A percentile compares a stretch with the other conserved stretches of the same genome.
Evolutionary conservation across 2,329 filamentous ascomycete species (phyloP).

Genomic region (Aspergillus pseudoterreus): DNA sequence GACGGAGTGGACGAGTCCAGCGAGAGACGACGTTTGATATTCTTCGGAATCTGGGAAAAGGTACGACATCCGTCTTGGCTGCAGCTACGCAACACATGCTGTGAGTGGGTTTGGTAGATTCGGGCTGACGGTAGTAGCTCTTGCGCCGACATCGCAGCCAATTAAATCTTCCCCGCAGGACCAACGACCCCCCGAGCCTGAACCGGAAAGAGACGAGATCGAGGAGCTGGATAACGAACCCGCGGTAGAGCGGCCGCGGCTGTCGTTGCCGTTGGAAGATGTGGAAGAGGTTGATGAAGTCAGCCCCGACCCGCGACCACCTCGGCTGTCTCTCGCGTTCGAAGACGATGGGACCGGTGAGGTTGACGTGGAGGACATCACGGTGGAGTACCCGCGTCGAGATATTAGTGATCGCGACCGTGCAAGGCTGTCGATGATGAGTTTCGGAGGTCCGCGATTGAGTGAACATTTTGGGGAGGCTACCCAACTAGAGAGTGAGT

Average conservation of each 20-base stretch:
- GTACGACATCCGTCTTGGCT: conserved; percentile 26
- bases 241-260: conserved; percentile 37
- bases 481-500: conserved; percentile 44
- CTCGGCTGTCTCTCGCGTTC: conserved; percentile 39
- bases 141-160: conserved; percentile 47
- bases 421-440: conserved; percentile 40
- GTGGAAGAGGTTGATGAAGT: conserved; percentile 44
- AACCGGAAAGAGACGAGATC: conserved; percentile 31
- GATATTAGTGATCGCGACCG: conserved; percentile 37
- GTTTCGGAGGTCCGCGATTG: conserved; percentile 40
- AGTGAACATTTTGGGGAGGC: conserved; percentile 52
- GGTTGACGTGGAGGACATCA: conserved; percentile 33
- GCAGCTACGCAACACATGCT: not conserved
- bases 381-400: conserved; percentile 43
- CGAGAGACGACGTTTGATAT: conserved; percentile 56
- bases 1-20: conserved; percentile 48
- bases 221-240: conserved; percentile 49
- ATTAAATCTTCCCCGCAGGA: conserved; percentile 47
- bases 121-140: conserved; percentile 28
- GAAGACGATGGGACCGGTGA: conserved; percentile 30
- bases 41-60: conserved; percentile 50
- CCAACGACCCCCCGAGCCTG: conserved; percentile 11
- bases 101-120: not conserved
- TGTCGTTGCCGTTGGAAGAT: conserved; percentile 47
- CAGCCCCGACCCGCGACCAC: conserved; percentile 34